Evolutionary conservation across 805 yeast genomes (phyloP), one percentile per base, ranked within the genome.

Genomic region (Hanseniaspora guilliermondii): DNA sequence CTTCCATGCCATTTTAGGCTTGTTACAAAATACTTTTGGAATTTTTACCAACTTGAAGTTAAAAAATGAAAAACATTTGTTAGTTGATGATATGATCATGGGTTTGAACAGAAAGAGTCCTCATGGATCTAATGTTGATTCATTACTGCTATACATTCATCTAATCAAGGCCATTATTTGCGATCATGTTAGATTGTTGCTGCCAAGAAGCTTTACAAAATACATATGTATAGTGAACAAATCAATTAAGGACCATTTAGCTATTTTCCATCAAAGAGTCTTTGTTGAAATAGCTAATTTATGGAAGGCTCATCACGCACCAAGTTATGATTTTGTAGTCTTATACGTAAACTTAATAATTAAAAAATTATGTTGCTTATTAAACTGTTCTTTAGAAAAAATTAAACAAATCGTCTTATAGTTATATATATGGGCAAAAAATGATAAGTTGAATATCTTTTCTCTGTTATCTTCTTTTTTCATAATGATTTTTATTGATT

Each of bases 261-360:
- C 16, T 12, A 35, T 42, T 14, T 49, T 55, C 16, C 21, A 49
- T 14, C 45, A 55, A 49, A 55, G 57, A 45, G 53, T 55, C 8
- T 19, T 49, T 55, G 50, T 55, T 22, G 57, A 46, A 27, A 19
- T 45, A 9, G 24, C 16, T 22, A 21, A 6, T 19, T n/a, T 49
- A 17, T 55, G 54, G 54, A 39, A 48, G n/a, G 21, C 35, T 2
- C 36, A 36, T 16, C 50, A 55, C 17, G 33, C 38, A 2, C n/a
- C 33, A 24, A 48, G 50, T 21, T 40, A 45, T n/a, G 36, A 49
- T 11, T 55, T 22, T 19, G n/a, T 38, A 25, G 22, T 30, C 17
- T 5, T 5, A 21, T 24, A 42, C 21, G 2, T 50, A 11, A 5
- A 14, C 6, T 12, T 24, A 16, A 12, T 50, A 8, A 36, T 50